Percentiles rank a stretch among this genome's conserved stretches.
Conservation (phyloP, 306 rosid genomes). For the Trifolium pratense region DNA sequence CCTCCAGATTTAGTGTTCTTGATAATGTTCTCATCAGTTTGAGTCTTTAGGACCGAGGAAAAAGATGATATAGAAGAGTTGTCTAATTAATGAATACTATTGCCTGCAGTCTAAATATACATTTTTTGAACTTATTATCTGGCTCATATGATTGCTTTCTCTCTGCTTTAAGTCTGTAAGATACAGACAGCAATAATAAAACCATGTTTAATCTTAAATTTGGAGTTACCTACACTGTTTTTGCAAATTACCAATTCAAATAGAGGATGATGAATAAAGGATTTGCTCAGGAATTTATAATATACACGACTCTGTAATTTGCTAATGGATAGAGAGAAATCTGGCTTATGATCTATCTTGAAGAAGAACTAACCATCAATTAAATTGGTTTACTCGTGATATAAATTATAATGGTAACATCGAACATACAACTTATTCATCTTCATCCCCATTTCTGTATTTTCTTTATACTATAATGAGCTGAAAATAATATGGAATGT, state of each 20-base stretch:
- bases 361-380: conserved; percentile 11
- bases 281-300: conserved; percentile 4
- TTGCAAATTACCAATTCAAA: conserved; percentile 17
- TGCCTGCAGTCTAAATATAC: background rate
- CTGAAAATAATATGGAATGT: conserved; percentile 10
- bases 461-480: conserved; percentile 26
- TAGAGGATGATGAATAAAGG: conserved; percentile 18
- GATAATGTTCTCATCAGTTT: conserved; percentile 28
- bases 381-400: background rate
- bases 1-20: conserved; percentile 29
- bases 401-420: conserved; percentile 8
- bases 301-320: background rate
- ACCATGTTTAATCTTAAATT: conserved; percentile 11
- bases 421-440: background rate
- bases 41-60: conserved; percentile 14
- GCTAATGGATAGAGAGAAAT: background rate
- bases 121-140: conserved; percentile 12
- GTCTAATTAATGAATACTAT: background rate
- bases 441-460: background rate
- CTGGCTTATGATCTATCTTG: background rate
- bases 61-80: conserved; percentile 5
- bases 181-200: conserved; percentile 6
- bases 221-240: conserved; percentile 6
- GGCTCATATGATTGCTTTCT: conserved; percentile 28
- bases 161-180: conserved; percentile 21